These are phyloP conservation scores for Sporothrix curviconia DNA, from an alignment of 2,329 filamentous ascomycete genomes.

Conservation along the genomic window DNA sequence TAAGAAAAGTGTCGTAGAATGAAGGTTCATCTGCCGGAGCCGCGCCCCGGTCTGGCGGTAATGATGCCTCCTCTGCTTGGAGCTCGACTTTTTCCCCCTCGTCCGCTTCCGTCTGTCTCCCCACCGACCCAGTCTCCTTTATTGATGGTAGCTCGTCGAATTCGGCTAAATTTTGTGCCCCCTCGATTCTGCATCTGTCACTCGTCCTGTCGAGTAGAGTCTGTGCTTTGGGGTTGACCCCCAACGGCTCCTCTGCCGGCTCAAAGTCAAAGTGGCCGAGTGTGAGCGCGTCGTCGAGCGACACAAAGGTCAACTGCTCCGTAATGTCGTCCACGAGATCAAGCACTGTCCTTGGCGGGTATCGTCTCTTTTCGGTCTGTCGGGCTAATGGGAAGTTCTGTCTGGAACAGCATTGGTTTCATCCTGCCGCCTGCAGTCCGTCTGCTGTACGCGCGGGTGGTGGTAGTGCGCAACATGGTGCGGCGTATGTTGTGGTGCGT, in stretches of 20 bases:
- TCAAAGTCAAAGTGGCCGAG: slow-evolving; percentile 2
- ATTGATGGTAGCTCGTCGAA: background rate
- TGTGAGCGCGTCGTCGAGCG: slow-evolving; percentile 12
- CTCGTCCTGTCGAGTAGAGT: too few species aligned
- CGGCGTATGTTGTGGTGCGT: background rate
- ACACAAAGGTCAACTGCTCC: slow-evolving; percentile 18
- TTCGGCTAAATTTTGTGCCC: background rate
- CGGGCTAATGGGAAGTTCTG: slow-evolving; percentile 46
- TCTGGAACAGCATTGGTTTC: slow-evolving; percentile 43
- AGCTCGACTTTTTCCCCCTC: background rate
- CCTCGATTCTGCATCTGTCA: too few species aligned
- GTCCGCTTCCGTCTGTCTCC: too few species aligned
- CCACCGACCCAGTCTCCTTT: too few species aligned
- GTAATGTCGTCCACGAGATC: slow-evolving; percentile 21
- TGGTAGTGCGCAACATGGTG: slow-evolving; percentile 40
- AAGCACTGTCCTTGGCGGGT: slow-evolving; percentile 16
- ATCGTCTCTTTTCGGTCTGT: slow-evolving; percentile 27
- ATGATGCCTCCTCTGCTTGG: too few species aligned
- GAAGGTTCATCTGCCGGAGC: too few species aligned
- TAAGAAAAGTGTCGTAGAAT: slow-evolving; percentile 11
- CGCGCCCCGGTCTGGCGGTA: too few species aligned
- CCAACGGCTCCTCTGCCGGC: background rate
- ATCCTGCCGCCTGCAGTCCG: slow-evolving; percentile 34
- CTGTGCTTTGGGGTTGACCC: too few species aligned
- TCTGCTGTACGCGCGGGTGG: slow-evolving; percentile 46